Percentiles rank a stretch among this genome's conserved stretches.
phyloP scores from a whole-genome alignment of 2,329 filamentous ascomycete genomes.

The Calonectria pseudoturangicola region DNA sequence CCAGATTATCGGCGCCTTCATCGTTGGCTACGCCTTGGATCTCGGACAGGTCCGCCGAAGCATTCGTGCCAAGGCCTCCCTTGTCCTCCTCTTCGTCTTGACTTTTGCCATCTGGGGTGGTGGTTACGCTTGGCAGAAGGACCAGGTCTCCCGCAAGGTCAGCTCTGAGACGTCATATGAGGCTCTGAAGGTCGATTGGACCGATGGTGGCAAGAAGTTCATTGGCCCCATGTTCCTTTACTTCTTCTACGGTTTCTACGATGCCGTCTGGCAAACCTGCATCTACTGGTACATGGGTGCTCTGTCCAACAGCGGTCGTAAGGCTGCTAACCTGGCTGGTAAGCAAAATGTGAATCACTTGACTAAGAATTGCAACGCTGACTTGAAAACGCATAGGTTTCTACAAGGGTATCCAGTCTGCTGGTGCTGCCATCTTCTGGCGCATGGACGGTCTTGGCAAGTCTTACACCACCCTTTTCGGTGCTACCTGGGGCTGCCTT shows the following conservation, averaged over 20 bases:
- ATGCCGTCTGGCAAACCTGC: constrained; percentile 77
- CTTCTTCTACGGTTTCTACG: constrained; percentile 82
- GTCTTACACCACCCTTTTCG: constrained; percentile 83
- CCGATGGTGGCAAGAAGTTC: constrained; percentile 67
- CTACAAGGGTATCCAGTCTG: constrained; percentile 77
- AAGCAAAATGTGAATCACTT: constrained; percentile 27
- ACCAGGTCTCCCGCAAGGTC: constrained; percentile 66
- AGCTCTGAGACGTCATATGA: constrained; percentile 62
- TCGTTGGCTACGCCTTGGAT: constrained; percentile 68
- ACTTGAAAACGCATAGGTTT: constrained; percentile 70
- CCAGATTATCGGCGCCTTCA: constrained; percentile 72
- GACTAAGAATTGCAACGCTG: neutral
- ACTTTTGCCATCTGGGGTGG: constrained; percentile 74
- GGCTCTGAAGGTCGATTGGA: constrained; percentile 64
- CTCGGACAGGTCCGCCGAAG: constrained; percentile 64
- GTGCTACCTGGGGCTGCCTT: constrained; percentile 82
- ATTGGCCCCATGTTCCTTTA: constrained; percentile 80
- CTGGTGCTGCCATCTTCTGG: constrained; percentile 56
- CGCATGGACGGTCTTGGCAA: constrained; percentile 52
- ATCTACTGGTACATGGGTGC: constrained; percentile 84
- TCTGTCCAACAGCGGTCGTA: constrained; percentile 91
- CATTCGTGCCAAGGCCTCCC: constrained; percentile 67
- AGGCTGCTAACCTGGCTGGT: constrained; percentile 86
- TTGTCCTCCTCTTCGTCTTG: constrained; percentile 66
- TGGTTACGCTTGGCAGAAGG: constrained; percentile 79